Evolutionary conservation across 78 protist genomes (phyloP).

Genomic region (Speleostelium caveatum): DNA sequence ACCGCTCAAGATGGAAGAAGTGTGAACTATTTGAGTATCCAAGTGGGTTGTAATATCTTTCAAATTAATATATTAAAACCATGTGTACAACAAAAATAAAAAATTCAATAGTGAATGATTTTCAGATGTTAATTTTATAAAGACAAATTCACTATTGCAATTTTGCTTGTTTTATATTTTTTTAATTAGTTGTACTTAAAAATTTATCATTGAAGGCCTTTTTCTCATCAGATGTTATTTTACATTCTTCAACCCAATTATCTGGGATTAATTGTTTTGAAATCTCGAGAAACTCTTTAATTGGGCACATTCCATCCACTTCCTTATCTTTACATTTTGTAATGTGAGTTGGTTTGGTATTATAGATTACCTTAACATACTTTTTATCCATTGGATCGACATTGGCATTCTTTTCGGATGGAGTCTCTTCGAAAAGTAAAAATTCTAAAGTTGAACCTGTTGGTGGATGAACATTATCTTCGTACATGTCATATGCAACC

Average conservation of each 20-base stretch:
- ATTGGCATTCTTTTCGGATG: background rate
- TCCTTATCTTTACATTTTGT: constrained; percentile 41
- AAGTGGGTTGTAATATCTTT: too few relatives aligned
- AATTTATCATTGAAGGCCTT: too few relatives aligned
- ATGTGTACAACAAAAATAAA: too few relatives aligned
- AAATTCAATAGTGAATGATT: too few relatives aligned
- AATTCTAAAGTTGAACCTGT: constrained; percentile 55
- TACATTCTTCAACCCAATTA: constrained; percentile 25
- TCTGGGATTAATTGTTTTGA: constrained; percentile 23
- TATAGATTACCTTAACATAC: constrained; percentile 57
- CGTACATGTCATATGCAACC: constrained; percentile 65
- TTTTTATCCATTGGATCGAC: constrained; percentile 14
- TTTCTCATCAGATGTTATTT: constrained; percentile 29
- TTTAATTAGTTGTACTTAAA: too few relatives aligned
- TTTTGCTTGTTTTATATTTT: too few relatives aligned
- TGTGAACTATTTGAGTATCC: too few relatives aligned
- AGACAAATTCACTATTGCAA: too few relatives aligned
- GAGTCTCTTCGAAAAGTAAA: constrained; percentile 15
- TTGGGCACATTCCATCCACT: constrained; percentile 75
- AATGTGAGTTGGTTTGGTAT: constrained; percentile 46
- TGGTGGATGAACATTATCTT: constrained; percentile 49
- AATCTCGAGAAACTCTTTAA: constrained; percentile 35
- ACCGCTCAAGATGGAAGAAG: too few relatives aligned
- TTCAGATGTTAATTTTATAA: too few relatives aligned
- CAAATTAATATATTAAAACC: too few relatives aligned